Base-by-base conservation (phyloP, 2,329 filamentous ascomycete species). In the Ophiosphaerella herpotricha region DNA sequence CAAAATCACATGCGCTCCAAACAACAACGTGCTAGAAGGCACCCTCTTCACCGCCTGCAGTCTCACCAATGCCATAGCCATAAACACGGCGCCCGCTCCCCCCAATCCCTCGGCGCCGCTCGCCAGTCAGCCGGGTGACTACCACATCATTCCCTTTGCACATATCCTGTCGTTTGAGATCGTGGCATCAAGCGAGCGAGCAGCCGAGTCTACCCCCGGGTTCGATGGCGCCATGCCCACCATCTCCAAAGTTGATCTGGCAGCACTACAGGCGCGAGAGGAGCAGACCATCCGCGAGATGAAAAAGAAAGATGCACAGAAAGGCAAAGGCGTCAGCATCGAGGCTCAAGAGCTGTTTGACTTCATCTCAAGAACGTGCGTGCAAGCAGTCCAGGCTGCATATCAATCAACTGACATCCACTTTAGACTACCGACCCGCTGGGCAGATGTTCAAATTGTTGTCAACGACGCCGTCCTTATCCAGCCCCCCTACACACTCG, bases 311-410 rank as follows among this genome's bases (percentile, higher is more conserved):
- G 83, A 85, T 57, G 75, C 78, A n/a, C 78, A 80, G 46, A 77
- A 79, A 50, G 84, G 83, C 46, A 85, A 83, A 68, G 83, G 83
- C 8, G 84, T 86, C 7, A 82, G 77, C 33, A 78, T 75, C 33
- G 83, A 85, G 55, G 84, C 80, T 23, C 85, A 87, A 70, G 83
- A 85, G 46, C 74, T 87, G 13, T 87, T 84, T 60, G 83, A 87
- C 73, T 78, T 80, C 9, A 77, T 87, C 46, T 80, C 78, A 53
- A 78, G 82, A 60, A 83, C 82, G 69, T 85, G 64, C 55, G 77
- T 68, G 41, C 33, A 37, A 26, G n/a, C 14, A 11, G 40, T 21
- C 37, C 18, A 18, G 13, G 7, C 12, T 33, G 23, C 16, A 23
- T 11, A 35, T 2, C 21, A 14, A 23, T 4, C 5, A 8, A n/a